phyloP scores from a whole-genome alignment of 306 rosid genomes.

The Sechiopsis laciniata region DNA sequence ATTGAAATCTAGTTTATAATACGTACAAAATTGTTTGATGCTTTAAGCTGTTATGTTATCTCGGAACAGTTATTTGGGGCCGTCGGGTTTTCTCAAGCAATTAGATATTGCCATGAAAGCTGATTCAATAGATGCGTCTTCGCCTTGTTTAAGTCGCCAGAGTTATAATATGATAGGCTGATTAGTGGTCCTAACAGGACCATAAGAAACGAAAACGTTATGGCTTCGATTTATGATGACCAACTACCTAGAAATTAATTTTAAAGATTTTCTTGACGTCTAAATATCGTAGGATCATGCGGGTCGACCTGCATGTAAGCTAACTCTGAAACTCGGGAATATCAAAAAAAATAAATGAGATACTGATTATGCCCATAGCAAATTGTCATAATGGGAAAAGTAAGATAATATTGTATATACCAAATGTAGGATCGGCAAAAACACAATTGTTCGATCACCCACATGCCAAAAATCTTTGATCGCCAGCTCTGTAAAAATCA shows the following conservation, averaged over 20 bases:
- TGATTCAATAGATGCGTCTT: slow-evolving; percentile 84
- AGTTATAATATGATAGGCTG: slow-evolving; percentile 13
- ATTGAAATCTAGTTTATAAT: too few species aligned
- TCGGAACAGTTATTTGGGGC: too few species aligned
- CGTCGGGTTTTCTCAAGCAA: too few species aligned
- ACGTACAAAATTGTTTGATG: too few species aligned
- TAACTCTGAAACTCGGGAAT: too few species aligned
- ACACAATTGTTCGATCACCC: slow-evolving; percentile 90
- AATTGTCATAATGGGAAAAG: neutral
- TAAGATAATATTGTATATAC: slow-evolving; percentile 32
- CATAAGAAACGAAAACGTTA: too few species aligned
- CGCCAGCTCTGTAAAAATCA: slow-evolving; percentile 62
- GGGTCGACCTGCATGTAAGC: neutral
- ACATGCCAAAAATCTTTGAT: slow-evolving; percentile 88
- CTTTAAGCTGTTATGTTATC: too few species aligned
- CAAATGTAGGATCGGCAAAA: slow-evolving; percentile 96
- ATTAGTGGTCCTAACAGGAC: too few species aligned
- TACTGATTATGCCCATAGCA: neutral
- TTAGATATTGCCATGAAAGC: slow-evolving; percentile 87
- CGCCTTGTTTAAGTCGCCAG: slow-evolving; percentile 47
- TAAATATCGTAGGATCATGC: neutral
- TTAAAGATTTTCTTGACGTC: too few species aligned
- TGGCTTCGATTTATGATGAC: too few species aligned
- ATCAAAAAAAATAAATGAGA: neutral
- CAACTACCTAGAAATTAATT: too few species aligned